phyloP scores from a whole-genome alignment of 2,329 filamentous ascomycete genomes.

The Hymenotorrendiella dingleyae region DNA sequence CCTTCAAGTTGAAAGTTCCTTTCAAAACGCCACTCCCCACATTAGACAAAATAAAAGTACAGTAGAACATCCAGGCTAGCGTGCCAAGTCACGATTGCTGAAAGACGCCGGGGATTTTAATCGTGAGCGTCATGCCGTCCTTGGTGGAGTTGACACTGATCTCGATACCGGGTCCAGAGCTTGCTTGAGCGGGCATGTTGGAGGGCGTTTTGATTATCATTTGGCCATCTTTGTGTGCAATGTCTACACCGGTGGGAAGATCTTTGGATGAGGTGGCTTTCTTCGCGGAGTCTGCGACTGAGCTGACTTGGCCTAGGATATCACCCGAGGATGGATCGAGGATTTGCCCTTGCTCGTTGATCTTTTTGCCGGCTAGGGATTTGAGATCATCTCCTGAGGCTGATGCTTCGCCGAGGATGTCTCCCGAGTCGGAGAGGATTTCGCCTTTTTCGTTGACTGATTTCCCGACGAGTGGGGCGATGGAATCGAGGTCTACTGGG shows the following conservation, averaged over 20 bases:
- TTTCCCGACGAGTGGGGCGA: constrained; percentile 8
- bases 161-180: constrained; percentile 18
- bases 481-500: constrained; percentile 2
- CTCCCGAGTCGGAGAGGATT: constrained; percentile 3
- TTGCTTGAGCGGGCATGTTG: not conserved
- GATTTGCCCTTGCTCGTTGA: constrained; percentile 12
- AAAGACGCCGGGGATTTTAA: constrained; percentile 20
- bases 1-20: too few relatives aligned
- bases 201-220: constrained; percentile 6
- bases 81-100: constrained; percentile 8
- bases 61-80: not conserved
- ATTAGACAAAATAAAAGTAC: not conserved
- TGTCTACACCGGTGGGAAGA: not conserved
- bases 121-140: constrained; percentile 22
- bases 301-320: constrained; percentile 6
- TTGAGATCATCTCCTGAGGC: constrained; percentile 6
- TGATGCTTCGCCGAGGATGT: constrained; percentile 5
- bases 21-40: too few relatives aligned
- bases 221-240: constrained; percentile 2
- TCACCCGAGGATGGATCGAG: constrained; percentile 7
- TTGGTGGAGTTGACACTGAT: constrained; percentile 24
- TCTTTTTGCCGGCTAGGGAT: constrained; percentile 6
- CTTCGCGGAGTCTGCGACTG: not conserved
- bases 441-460: constrained; percentile 9
- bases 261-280: constrained; percentile 3